Evolutionary conservation across 2,329 filamentous ascomycete genomes (phyloP).

Genomic region (Coniosporium tulheliwenetii): DNA sequence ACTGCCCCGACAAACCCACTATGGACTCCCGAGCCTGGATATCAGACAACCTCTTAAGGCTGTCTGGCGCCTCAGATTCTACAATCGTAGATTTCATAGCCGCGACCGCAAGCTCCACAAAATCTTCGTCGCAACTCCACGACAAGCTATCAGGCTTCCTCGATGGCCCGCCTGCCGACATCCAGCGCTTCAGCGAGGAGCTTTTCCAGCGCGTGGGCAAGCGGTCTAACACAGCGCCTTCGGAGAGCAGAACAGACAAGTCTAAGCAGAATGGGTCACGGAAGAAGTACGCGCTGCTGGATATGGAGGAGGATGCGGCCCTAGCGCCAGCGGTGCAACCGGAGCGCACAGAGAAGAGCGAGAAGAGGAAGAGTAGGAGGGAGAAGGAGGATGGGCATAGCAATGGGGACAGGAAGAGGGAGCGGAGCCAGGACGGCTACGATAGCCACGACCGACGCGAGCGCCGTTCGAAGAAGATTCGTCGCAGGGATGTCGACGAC

Average conservation of each 20-base stretch:
- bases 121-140: conserved; percentile 29
- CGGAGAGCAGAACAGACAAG: conserved; percentile 3
- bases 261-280: conserved; percentile 14
- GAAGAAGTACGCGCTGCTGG: conserved; percentile 37
- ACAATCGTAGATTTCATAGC: conserved; percentile 42
- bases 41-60: conserved; percentile 34
- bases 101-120: conserved; percentile 34
- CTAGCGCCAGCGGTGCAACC: conserved; percentile 6
- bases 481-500: conserved; percentile 51
- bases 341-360: conserved; percentile 6
- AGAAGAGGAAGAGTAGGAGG: conserved; percentile 6
- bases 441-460: conserved; percentile 13
- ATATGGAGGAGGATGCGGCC: conserved; percentile 34
- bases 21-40: conserved; percentile 22
- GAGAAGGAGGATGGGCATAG: conserved; percentile 14
- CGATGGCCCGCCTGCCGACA: conserved; percentile 30
- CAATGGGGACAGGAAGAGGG: conserved; percentile 18
- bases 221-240: background rate
- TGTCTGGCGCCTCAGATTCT: conserved; percentile 39
- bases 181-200: conserved; percentile 31
- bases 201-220: conserved; percentile 23
- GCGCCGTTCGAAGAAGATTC: conserved; percentile 33
- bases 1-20: conserved; percentile 1
- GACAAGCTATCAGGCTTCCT: conserved; percentile 37
- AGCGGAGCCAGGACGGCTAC: conserved; percentile 21